A percentile compares a stretch with the other conserved stretches of the same genome.
Conservation (phyloP, 306 rosid genomes). For the Gleditsia sinensis region DNA sequence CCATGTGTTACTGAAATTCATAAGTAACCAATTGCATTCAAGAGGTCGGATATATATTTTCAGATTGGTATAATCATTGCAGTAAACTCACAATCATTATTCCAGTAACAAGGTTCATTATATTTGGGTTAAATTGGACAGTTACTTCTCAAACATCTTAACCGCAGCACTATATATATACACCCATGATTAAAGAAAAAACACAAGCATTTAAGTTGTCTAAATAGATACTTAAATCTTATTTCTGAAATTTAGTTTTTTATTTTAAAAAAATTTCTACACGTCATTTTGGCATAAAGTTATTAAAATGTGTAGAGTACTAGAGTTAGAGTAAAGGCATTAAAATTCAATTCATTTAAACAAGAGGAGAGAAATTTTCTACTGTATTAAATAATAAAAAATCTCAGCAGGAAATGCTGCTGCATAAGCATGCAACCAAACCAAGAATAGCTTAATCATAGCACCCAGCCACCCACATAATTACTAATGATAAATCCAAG, state of each 20-base stretch:
- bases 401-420: background rate
- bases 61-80: background rate
- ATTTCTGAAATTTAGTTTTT: background rate
- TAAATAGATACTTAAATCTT: background rate
- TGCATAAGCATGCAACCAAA: constrained; percentile 7
- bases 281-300: background rate
- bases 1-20: background rate
- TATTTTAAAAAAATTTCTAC: no score
- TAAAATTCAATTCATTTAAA: background rate
- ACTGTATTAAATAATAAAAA: background rate
- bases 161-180: background rate
- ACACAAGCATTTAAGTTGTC: background rate
- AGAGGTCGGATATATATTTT: background rate
- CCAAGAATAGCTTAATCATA: constrained; percentile 13
- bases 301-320: background rate
- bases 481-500: constrained; percentile 21
- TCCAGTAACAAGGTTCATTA: background rate
- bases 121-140: background rate
- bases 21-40: background rate
- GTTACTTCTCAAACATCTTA: background rate
- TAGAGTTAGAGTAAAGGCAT: no score
- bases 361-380: background rate
- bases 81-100: background rate
- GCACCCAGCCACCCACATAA: background rate
- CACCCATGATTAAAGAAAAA: background rate